Conservation (phyloP, 345 rosid species). For the Alliaria petiolata region DNA sequence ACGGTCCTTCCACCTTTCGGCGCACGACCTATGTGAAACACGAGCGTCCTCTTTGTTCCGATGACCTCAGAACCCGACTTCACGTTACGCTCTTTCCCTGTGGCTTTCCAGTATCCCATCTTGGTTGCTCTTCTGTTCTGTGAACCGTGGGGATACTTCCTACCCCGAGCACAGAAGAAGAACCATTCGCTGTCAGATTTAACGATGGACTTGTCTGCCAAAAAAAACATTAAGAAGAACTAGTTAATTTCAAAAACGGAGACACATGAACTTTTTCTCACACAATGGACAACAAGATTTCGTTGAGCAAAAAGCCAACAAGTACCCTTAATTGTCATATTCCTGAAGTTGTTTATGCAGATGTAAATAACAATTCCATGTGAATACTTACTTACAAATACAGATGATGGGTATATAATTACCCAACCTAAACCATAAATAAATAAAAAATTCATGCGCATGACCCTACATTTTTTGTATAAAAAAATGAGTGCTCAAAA, state of each 20-base stretch:
- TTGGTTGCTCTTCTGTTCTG: conserved; percentile 82
- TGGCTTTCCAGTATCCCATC: conserved; percentile 91
- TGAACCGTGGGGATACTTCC: conserved; percentile 84
- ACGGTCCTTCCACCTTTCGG: conserved; percentile 87
- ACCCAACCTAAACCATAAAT: too few species aligned
- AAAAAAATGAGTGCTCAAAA: too few species aligned
- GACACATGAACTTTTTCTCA: neutral
- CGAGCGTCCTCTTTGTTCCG: conserved; percentile 90
- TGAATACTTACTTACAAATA: conserved; percentile 20
- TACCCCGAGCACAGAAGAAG: conserved; percentile 81
- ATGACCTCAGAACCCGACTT: conserved; percentile 57
- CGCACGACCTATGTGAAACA: conserved; percentile 84
- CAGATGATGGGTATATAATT: too few species aligned
- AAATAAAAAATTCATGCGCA: too few species aligned
- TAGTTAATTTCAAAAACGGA: neutral
- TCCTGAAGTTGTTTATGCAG: conserved; percentile 1
- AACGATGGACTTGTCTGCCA: conserved; percentile 56
- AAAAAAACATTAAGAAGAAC: neutral
- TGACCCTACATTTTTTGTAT: too few species aligned
- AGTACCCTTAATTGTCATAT: neutral
- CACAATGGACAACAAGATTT: conserved; percentile 1
- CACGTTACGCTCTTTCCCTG: conserved; percentile 84
- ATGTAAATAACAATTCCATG: neutral
- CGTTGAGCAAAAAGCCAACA: neutral
- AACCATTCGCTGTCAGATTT: conserved; percentile 80